A percentile compares a stretch with the other conserved stretches of the same genome.
These are phyloP conservation scores for Colletotrichum sp. DNA, from an alignment of 2,329 filamentous ascomycete species.

Conservation along the genomic window DNA sequence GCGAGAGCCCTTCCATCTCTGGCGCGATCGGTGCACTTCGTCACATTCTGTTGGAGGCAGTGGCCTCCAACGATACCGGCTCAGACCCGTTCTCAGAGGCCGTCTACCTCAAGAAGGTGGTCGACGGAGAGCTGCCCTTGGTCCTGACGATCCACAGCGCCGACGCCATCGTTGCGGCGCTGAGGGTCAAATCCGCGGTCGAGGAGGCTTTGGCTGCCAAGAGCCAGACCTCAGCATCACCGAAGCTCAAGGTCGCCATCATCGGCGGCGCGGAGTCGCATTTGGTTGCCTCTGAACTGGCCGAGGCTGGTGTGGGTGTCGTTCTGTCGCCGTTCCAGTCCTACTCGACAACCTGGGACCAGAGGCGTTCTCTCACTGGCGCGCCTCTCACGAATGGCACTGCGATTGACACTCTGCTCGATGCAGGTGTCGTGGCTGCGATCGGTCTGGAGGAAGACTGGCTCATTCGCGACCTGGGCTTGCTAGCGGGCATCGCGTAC, in stretches of 20 bases:
- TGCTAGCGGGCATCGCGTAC: slow-evolving; percentile 65
- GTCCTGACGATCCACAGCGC: slow-evolving; percentile 66
- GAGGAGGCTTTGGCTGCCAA: slow-evolving; percentile 44
- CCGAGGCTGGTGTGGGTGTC: slow-evolving; percentile 60
- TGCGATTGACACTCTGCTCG: slow-evolving; percentile 59
- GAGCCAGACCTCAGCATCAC: not conserved
- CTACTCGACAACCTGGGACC: slow-evolving; percentile 62
- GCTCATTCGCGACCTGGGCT: slow-evolving; percentile 62
- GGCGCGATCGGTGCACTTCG: slow-evolving; percentile 57
- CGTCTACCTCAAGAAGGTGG: slow-evolving; percentile 57
- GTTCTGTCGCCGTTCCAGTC: slow-evolving; percentile 65
- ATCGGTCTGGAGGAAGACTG: slow-evolving; percentile 68
- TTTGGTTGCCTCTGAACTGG: slow-evolving; percentile 63
- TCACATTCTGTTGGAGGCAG: slow-evolving; percentile 58
- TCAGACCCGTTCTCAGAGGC: slow-evolving; percentile 51
- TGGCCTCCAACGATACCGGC: slow-evolving; percentile 39
- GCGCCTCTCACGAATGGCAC: slow-evolving; percentile 72
- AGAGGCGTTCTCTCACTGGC: slow-evolving; percentile 65
- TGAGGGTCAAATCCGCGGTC: slow-evolving; percentile 63
- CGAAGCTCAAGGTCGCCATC: slow-evolving; percentile 57
- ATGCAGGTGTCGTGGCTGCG: slow-evolving; percentile 62
- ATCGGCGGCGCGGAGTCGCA: slow-evolving; percentile 69
- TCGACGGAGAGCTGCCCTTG: slow-evolving; percentile 58
- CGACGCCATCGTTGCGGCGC: slow-evolving; percentile 63
- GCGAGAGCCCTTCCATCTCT: slow-evolving; percentile 54